Evolutionary conservation across 805 yeast genomes (phyloP), one percentile per base, ranked within the genome.

Genomic region (Saccharomyces jurei): DNA sequence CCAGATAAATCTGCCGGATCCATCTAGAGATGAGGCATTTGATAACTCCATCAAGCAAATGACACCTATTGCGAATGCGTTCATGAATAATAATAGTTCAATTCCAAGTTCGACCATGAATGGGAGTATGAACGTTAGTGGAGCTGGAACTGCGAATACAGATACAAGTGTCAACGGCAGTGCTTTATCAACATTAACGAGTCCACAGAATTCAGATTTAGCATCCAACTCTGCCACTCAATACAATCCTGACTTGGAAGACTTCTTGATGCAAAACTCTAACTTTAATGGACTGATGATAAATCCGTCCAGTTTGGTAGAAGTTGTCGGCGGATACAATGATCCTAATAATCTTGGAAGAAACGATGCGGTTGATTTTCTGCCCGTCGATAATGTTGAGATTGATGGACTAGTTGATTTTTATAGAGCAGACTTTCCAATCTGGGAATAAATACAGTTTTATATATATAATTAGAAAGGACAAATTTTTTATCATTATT

Each of bases 241-340:
- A 21, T 57, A 61, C 27, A 60, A 66, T 1, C 72, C 71, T n/a
- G 69, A 66, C 36, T 68, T 68, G 47, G 72, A 69, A 49, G 73
- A 69, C 53, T 69, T 69, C 53, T 60, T 68, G 55, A 60, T 61
- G 54, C 69, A 67, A 48, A 65, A 63, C 36, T 60, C 70, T 13
- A 63, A 65, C 41, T 62, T 68, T 26, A 66, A 64, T 50, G 71
- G 69, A 21, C 56, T 68, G 22, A 61, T 66, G 60, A 64, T 66
- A 13, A 67, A 68, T 49, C 67, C 70, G 25, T 62, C 69, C 1
- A 63, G 63, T 50, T 59, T 68, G 11, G 64, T 65, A 28, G 71
- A 67, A 50, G 71, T 70, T 26, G 69, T 68, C 11, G 60, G 64
- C 49, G 66, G 60, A 17, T 56, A 56, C 41, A 60, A 60, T 30